Evolutionary conservation across 2,329 filamentous ascomycete species (phyloP).

Genomic region (Verticillium longisporum): DNA sequence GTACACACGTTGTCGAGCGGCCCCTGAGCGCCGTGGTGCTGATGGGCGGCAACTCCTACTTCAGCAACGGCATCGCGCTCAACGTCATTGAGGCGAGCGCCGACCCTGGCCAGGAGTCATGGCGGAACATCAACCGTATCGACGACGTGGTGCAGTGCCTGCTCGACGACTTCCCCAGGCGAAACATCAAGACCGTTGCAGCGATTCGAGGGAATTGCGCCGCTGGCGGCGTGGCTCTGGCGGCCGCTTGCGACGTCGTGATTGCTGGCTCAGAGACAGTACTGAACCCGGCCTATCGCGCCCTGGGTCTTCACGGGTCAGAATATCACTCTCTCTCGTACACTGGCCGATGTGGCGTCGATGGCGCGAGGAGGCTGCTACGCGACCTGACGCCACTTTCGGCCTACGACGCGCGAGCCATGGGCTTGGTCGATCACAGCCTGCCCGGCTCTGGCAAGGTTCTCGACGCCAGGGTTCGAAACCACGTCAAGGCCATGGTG

Average conservation of each 20-base stretch:
- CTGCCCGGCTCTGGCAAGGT: slow-evolving; percentile 22
- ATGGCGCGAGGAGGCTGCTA: slow-evolving; percentile 21
- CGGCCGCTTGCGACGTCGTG: slow-evolving; percentile 27
- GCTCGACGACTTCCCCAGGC: slow-evolving; percentile 26
- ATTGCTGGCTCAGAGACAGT: slow-evolving; percentile 29
- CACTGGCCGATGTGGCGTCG: slow-evolving; percentile 25
- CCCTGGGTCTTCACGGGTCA: slow-evolving; percentile 27
- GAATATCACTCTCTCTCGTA: slow-evolving; percentile 35
- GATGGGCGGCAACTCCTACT: slow-evolving; percentile 31
- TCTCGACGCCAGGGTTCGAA: slow-evolving; percentile 26
- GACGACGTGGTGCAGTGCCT: slow-evolving; percentile 31
- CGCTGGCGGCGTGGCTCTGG: slow-evolving; percentile 34
- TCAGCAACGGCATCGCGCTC: slow-evolving; percentile 35
- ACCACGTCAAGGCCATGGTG: slow-evolving; percentile 24
- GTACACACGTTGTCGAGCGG: slow-evolving; percentile 15
- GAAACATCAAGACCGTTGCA: slow-evolving; percentile 27
- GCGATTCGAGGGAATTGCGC: slow-evolving; percentile 33
- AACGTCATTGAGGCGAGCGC: slow-evolving; percentile 31
- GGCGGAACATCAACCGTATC: slow-evolving; percentile 36
- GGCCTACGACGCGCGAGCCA: slow-evolving; percentile 25
- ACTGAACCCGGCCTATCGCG: slow-evolving; percentile 33
- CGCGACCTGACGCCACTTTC: slow-evolving; percentile 29
- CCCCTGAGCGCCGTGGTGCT: slow-evolving; percentile 28
- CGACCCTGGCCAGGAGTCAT: slow-evolving; percentile 30
- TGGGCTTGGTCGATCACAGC: slow-evolving; percentile 31